phyloP scores from a whole-genome alignment of 2,329 filamentous ascomycete genomes.

The Pseudomassariella vexata region DNA sequence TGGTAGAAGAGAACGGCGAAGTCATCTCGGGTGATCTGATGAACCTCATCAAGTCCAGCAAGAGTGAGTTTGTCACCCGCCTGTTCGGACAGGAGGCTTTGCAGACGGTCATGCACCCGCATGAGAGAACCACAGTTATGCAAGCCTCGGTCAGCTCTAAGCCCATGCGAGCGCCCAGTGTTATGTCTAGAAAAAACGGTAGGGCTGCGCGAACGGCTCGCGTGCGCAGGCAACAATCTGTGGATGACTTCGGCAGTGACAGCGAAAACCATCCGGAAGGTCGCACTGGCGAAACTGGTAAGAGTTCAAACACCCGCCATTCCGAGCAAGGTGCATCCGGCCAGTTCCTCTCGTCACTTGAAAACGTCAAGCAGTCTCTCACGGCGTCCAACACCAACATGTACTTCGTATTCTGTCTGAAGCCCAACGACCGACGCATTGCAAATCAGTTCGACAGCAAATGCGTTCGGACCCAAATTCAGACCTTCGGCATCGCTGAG shows the following conservation, averaged over 20 bases:
- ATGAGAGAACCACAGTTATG: slow-evolving; percentile 85
- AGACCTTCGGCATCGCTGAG: slow-evolving; percentile 93
- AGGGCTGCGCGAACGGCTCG: slow-evolving; percentile 27
- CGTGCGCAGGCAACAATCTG: slow-evolving; percentile 34
- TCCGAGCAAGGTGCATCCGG: slow-evolving; percentile 81
- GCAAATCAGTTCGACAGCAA: slow-evolving; percentile 99
- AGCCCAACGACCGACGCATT: slow-evolving; percentile 93
- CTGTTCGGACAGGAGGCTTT: slow-evolving; percentile 95
- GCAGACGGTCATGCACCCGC: slow-evolving; percentile 87
- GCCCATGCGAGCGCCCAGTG: slow-evolving; percentile 84
- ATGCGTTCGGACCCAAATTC: slow-evolving; percentile 89
- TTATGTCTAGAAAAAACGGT: slow-evolving; percentile 72
- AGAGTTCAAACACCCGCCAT: slow-evolving; percentile 35
- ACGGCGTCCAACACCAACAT: slow-evolving; percentile 78
- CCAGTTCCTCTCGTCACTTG: slow-evolving; percentile 83
- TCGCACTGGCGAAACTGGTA: slow-evolving; percentile 23
- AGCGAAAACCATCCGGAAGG: slow-evolving; percentile 27
- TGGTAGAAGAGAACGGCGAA: slow-evolving; percentile 94
- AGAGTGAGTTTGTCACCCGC: slow-evolving; percentile 80
- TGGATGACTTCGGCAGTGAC: slow-evolving; percentile 47
- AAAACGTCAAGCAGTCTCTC: slow-evolving; percentile 85
- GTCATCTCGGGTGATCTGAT: slow-evolving; percentile 93
- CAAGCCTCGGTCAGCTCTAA: slow-evolving; percentile 96
- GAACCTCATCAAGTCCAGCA: slow-evolving; percentile 84
- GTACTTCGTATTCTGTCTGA: slow-evolving; percentile 96